These are phyloP conservation scores for Clarireedia monteithiana DNA, from an alignment of 2,329 filamentous ascomycete species.

Conservation along the genomic window DNA sequence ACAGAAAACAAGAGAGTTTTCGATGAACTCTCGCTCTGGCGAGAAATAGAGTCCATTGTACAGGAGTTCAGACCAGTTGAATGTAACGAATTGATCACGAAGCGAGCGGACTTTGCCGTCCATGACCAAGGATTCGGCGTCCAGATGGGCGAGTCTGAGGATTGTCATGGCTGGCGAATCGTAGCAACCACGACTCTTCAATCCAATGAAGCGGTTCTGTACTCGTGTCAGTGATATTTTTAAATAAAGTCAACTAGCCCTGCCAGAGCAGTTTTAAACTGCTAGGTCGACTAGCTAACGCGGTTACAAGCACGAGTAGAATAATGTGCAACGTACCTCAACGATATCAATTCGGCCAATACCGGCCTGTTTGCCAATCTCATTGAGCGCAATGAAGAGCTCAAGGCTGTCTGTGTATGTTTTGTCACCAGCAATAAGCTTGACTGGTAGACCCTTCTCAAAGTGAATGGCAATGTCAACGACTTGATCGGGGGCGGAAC, in stretches of 20 bases:
- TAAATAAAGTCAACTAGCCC: too few species aligned
- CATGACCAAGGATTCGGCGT: constrained; percentile 59
- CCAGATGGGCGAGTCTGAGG: constrained; percentile 35
- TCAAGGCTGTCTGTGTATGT: constrained; percentile 60
- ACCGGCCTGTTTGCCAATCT: constrained; percentile 63
- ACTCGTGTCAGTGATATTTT: too few species aligned
- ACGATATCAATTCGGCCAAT: constrained; percentile 79
- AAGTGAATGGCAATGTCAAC: constrained; percentile 66
- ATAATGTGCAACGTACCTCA: constrained; percentile 33
- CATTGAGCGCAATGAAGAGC: constrained; percentile 65
- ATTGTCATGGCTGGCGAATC: constrained; percentile 38
- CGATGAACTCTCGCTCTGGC: constrained; percentile 63
- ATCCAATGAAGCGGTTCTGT: constrained; percentile 64
- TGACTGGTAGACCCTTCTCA: constrained; percentile 66
- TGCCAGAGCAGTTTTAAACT: too few species aligned
- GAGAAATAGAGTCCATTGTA: constrained; percentile 61
- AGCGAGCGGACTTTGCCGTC: constrained; percentile 61
- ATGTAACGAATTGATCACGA: constrained; percentile 63
- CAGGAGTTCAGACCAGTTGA: constrained; percentile 49
- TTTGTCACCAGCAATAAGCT: constrained; percentile 52
- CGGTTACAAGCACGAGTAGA: too few species aligned
- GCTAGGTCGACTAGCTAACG: too few species aligned
- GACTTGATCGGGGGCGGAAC: constrained; percentile 61
- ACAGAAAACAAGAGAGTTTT: constrained; percentile 52
- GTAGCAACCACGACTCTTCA: constrained; percentile 78